Conservation (phyloP, 2,329 filamentous ascomycete genomes). For the Grosmannia huntii region DNA sequence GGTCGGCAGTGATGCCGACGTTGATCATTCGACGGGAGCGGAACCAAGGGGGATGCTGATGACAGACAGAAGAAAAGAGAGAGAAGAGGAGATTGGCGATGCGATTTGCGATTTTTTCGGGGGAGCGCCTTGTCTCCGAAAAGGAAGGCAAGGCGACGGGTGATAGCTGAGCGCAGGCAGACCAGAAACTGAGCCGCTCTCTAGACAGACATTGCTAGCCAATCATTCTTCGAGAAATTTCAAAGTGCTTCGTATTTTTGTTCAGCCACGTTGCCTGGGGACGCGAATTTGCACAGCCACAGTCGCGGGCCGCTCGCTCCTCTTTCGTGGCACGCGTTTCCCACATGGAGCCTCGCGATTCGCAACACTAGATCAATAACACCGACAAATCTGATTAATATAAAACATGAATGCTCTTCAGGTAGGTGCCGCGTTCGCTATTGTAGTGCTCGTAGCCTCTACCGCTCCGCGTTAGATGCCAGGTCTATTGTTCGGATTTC, state of each 20-base stretch:
- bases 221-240: neutral
- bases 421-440: neutral
- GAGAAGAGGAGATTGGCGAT: neutral
- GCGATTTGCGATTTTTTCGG: neutral
- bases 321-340: neutral
- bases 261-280: neutral
- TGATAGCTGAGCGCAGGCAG: neutral
- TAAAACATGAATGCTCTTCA: neutral
- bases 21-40: neutral
- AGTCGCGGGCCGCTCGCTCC: neutral
- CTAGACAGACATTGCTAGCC: neutral
- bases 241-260: neutral
- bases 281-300: conserved; percentile 2
- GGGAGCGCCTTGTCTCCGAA: neutral
- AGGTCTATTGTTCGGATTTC: neutral
- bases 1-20: neutral
- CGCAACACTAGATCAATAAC: neutral
- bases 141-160: neutral
- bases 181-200: neutral
- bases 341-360: neutral
- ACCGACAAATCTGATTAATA: neutral
- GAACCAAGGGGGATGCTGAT: neutral
- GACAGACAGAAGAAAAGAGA: neutral
- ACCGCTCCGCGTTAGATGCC: neutral
- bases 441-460: neutral